Percentiles rank a stretch among this genome's conserved stretches.
These are phyloP conservation scores for Tardiomyces blankii DNA, from an alignment of 1,139 yeast genomes.

Conservation along the genomic window DNA sequence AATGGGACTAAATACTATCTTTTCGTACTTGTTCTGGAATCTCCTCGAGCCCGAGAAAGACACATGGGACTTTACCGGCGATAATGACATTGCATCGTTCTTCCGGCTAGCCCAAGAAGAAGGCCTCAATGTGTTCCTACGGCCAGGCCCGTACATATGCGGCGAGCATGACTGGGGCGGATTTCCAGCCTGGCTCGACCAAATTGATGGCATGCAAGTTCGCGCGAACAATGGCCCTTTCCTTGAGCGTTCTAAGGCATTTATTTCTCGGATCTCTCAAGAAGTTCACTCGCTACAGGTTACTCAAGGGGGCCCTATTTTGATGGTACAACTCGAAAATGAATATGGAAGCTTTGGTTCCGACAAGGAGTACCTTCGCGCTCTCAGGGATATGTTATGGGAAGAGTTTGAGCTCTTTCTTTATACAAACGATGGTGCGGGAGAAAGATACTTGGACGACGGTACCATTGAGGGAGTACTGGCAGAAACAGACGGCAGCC, in stretches of 20 bases:
- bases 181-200: constrained; percentile 3
- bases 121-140: constrained; percentile 2
- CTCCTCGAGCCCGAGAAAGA: constrained; percentile 3
- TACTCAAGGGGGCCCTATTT: constrained; percentile 3
- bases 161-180: constrained; percentile 7
- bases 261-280: background rate
- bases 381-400: background rate
- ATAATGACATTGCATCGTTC: constrained; percentile 1
- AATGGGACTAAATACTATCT: constrained; percentile 5
- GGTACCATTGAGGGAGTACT: constrained; percentile 2
- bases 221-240: constrained; percentile 2
- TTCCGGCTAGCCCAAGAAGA: constrained; percentile 5
- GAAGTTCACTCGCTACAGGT: constrained; percentile 1
- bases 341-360: constrained; percentile 3
- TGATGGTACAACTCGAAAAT: constrained; percentile 4
- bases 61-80: constrained; percentile 2
- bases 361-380: constrained; percentile 2
- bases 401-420: too few relatives aligned
- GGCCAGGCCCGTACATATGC: constrained; percentile 4
- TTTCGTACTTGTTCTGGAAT: constrained; percentile 4
- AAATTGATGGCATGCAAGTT: constrained; percentile 1
- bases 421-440: background rate
- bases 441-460: background rate
- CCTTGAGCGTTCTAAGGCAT: constrained; percentile 1
- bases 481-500: constrained; percentile 3